Evolutionary conservation across 495 filamentous ascomycete species (phyloP).

Genomic region (Penicillium dipodomyicola): DNA sequence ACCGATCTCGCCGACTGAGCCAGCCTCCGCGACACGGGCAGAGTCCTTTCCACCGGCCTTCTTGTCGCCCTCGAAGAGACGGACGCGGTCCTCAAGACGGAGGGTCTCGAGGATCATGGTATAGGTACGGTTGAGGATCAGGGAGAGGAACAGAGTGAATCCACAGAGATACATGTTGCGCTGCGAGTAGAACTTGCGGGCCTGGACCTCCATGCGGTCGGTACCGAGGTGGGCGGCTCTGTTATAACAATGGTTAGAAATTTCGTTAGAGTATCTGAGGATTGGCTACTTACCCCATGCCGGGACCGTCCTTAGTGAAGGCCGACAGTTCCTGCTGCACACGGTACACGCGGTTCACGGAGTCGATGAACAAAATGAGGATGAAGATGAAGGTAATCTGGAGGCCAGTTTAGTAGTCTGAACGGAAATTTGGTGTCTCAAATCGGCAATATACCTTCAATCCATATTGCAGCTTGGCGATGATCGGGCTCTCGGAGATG

Average conservation of each 20-base stretch:
- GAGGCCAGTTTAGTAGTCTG: constrained; percentile 6
- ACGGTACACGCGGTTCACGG: constrained; percentile 96
- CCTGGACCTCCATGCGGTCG: constrained; percentile 96
- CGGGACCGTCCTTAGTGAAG: constrained; percentile 49
- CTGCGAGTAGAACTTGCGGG: constrained; percentile 99
- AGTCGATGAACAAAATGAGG: constrained; percentile 95
- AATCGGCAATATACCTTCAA: constrained; percentile 57
- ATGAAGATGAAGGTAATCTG: constrained; percentile 99
- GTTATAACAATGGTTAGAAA: constrained; percentile 25
- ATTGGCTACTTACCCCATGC: constrained; percentile 39
- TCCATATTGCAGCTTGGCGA: constrained; percentile 79
- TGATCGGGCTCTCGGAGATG: constrained; percentile 81
- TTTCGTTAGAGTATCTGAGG: not conserved
- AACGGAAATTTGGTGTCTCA: not conserved
- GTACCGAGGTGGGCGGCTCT: constrained; percentile 72
- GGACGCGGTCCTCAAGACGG: constrained; percentile 89
- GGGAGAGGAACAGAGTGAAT: constrained; percentile 96
- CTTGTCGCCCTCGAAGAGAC: constrained; percentile 77
- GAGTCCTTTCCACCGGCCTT: constrained; percentile 69
- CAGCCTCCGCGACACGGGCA: constrained; percentile 59
- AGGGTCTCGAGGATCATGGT: constrained; percentile 93
- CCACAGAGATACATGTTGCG: constrained; percentile 99
- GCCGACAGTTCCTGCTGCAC: constrained; percentile 83
- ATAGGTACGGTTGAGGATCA: constrained; percentile 99
- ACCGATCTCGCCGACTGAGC: constrained; percentile 72